Evolutionary conservation across 345 rosid species (phyloP).

Genomic region (Diplotaxis tenuifolia): DNA sequence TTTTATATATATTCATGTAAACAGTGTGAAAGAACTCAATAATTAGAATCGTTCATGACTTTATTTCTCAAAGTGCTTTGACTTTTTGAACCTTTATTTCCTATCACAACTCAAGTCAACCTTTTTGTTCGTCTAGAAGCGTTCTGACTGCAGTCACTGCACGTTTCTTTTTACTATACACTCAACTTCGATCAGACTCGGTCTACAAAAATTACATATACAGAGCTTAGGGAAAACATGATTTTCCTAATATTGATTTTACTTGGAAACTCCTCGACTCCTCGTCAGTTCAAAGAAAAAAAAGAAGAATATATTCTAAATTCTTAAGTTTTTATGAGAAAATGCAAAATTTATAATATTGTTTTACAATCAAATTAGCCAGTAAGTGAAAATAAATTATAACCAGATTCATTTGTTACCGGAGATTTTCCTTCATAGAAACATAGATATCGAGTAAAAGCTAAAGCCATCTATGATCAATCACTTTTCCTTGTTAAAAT

Average conservation of each 20-base stretch:
- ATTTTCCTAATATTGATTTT: no score
- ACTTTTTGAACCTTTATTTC: constrained; percentile 15
- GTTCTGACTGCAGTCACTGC: not conserved
- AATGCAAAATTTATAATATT: not conserved
- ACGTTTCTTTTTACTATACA: not conserved
- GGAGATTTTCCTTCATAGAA: no score
- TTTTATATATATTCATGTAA: not conserved
- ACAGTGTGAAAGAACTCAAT: constrained; percentile 26
- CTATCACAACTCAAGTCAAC: constrained; percentile 30
- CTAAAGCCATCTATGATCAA: no score
- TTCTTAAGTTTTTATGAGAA: not conserved
- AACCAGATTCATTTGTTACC: not conserved
- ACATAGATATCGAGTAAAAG: no score
- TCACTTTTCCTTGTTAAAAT: no score
- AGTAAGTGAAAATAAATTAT: not conserved
- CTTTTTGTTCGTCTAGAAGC: constrained; percentile 20
- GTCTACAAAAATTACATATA: not conserved
- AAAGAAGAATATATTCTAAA: no score
- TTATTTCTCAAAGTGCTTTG: constrained; percentile 31
- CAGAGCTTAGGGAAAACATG: not conserved
- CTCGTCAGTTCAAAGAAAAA: no score
- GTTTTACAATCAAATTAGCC: not conserved
- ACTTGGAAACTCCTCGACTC: no score
- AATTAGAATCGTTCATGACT: constrained; percentile 4
- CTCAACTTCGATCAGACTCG: not conserved